Percentiles rank a stretch among this genome's conserved stretches.
Evolutionary conservation across 2,329 filamentous ascomycete genomes (phyloP).

Genomic region (Zymoseptoria pseudotritici): DNA sequence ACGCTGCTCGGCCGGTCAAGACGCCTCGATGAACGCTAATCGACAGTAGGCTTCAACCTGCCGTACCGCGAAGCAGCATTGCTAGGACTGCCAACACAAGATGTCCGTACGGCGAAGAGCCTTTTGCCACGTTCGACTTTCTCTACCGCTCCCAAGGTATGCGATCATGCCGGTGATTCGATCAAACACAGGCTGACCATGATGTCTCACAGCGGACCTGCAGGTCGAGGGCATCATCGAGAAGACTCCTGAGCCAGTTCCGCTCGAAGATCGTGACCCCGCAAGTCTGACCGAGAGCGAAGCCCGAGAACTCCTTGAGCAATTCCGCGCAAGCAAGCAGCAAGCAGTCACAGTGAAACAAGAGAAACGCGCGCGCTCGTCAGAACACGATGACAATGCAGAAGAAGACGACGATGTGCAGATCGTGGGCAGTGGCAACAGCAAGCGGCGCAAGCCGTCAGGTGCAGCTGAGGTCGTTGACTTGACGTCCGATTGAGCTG

Average conservation of each 20-base stretch:
- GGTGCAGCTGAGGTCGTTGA: background rate
- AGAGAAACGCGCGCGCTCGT: slow-evolving; percentile 13
- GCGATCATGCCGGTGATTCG: no score
- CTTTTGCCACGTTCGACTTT: slow-evolving; percentile 19
- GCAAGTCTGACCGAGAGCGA: slow-evolving; percentile 18
- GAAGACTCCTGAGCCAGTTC: slow-evolving; percentile 17
- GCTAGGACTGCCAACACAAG: background rate
- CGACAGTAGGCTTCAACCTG: background rate
- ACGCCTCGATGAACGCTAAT: background rate
- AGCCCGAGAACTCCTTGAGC: slow-evolving; percentile 15
- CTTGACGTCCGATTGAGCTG: background rate
- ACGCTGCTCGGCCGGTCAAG: background rate
- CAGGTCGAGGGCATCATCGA: slow-evolving; percentile 24
- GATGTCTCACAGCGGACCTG: slow-evolving; percentile 22
- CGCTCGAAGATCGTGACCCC: slow-evolving; percentile 23
- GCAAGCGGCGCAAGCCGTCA: background rate
- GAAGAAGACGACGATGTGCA: background rate
- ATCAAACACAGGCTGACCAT: no score
- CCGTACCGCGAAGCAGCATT: background rate
- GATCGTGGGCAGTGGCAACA: background rate
- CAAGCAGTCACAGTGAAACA: slow-evolving; percentile 11
- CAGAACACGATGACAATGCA: background rate
- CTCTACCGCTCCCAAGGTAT: slow-evolving; percentile 19
- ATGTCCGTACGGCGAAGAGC: slow-evolving; percentile 13
- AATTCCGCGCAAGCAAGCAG: slow-evolving; percentile 3